These are phyloP conservation scores for Rhizophagus prolifer DNA, from an alignment of 192 early-diverging fungal genomes.

Conservation along the genomic window DNA sequence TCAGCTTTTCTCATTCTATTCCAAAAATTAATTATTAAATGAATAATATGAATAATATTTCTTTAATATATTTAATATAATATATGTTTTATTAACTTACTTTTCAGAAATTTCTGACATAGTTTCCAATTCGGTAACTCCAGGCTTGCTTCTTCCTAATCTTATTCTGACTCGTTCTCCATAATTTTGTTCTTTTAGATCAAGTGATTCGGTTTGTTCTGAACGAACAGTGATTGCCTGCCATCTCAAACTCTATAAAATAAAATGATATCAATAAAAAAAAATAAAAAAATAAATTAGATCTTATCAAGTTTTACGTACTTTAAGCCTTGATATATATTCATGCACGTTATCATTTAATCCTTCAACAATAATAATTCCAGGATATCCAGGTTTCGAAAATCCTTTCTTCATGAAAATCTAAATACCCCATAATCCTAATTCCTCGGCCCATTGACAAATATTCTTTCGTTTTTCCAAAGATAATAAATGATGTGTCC, in stretches of 20 bases:
- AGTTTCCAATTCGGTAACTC: neutral
- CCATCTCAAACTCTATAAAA: constrained; percentile 3
- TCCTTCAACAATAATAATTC: constrained; percentile 13
- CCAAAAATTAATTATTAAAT: no score
- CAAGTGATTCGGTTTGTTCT: neutral
- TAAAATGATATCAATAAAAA: no score
- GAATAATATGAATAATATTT: no score
- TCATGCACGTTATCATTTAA: constrained; percentile 10
- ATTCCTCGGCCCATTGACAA: constrained; percentile 14
- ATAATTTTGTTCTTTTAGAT: neutral
- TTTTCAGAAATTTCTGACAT: constrained; percentile 8
- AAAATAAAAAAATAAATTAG: neutral
- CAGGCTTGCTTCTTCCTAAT: neutral
- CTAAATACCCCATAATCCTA: neutral
- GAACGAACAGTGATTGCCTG: constrained; percentile 9
- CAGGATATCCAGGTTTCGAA: constrained; percentile 13
- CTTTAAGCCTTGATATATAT: neutral
- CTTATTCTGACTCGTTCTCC: neutral
- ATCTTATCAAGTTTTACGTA: neutral
- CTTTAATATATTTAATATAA: neutral
- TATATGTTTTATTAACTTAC: neutral
- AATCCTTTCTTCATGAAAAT: neutral
- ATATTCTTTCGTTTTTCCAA: constrained; percentile 1
- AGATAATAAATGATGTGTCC: constrained; percentile 13
- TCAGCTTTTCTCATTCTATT: neutral